phyloP scores from a whole-genome alignment of 1,139 yeast genomes.

The Williopsis jadinii region DNA sequence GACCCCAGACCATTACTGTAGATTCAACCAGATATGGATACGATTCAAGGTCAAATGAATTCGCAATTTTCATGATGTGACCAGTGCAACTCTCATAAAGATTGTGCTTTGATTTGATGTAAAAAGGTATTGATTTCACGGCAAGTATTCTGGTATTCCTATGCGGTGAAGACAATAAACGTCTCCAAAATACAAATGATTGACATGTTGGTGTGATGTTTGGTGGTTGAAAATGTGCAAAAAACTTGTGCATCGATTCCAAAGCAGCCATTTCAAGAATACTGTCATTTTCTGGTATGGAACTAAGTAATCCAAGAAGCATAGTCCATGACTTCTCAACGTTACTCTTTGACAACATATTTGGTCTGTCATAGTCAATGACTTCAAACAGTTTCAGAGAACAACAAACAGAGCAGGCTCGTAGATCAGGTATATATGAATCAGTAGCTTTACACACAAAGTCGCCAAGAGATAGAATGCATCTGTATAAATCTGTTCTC shows the following conservation, averaged over 20 bases:
- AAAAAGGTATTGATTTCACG: slow-evolving; percentile 27
- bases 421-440: slow-evolving; percentile 26
- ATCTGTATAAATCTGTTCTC: slow-evolving; percentile 3
- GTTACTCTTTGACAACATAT: slow-evolving; percentile 7
- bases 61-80: slow-evolving; percentile 10
- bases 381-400: slow-evolving; percentile 16
- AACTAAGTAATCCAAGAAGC: slow-evolving; percentile 18
- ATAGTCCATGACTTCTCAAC: slow-evolving; percentile 20
- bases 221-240: slow-evolving; percentile 44
- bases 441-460: slow-evolving; percentile 35
- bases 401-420: slow-evolving; percentile 39
- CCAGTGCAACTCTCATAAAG: slow-evolving; percentile 12
- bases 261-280: slow-evolving; percentile 36
- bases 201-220: slow-evolving; percentile 13
- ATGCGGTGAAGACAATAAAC: slow-evolving; percentile 28
- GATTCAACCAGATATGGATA: slow-evolving; percentile 51
- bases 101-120: slow-evolving; percentile 10
- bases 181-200: slow-evolving; percentile 24
- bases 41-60: slow-evolving; percentile 7
- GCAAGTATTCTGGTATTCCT: slow-evolving; percentile 49
- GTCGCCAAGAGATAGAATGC: slow-evolving; percentile 30
- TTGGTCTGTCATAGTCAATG: slow-evolving; percentile 26
- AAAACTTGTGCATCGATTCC: slow-evolving; percentile 38
- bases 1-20: slow-evolving; percentile 53
- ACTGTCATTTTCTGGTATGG: slow-evolving; percentile 16